Percentiles rank a stretch among this genome's conserved stretches.
phyloP scores from a whole-genome alignment of 2,329 filamentous ascomycete genomes.

The Alternaria metachromatica region DNA sequence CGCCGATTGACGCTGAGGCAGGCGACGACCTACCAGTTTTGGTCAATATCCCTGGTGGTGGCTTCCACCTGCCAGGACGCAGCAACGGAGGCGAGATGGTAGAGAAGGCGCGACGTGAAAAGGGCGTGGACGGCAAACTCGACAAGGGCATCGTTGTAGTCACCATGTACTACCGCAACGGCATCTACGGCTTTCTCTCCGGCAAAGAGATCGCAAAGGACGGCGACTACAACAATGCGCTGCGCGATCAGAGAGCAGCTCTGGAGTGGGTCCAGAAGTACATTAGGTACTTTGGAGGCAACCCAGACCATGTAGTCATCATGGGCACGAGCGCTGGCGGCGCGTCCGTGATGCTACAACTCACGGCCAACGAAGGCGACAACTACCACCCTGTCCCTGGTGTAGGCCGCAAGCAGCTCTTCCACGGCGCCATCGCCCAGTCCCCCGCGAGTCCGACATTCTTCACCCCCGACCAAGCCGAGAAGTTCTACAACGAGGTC shows the following conservation, averaged over 20 bases:
- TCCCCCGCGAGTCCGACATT: slow-evolving; percentile 43
- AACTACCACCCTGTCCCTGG: slow-evolving; percentile 35
- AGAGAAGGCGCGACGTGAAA: slow-evolving; percentile 37
- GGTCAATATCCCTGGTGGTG: slow-evolving; percentile 56
- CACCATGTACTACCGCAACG: slow-evolving; percentile 45
- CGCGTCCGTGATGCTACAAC: slow-evolving; percentile 38
- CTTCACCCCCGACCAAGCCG: slow-evolving; percentile 38
- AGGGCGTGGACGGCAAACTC: slow-evolving; percentile 31
- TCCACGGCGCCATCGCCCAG: slow-evolving; percentile 42
- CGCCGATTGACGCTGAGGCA: slow-evolving; percentile 39
- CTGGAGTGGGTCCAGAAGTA: slow-evolving; percentile 53
- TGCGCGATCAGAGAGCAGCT: slow-evolving; percentile 49
- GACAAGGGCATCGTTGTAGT: slow-evolving; percentile 44
- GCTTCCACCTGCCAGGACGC: slow-evolving; percentile 49
- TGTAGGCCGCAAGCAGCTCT: slow-evolving; percentile 35
- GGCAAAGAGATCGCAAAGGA: slow-evolving; percentile 49
- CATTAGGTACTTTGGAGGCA: slow-evolving; percentile 54
- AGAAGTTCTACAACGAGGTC: slow-evolving; percentile 42
- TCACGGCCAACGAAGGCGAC: slow-evolving; percentile 41
- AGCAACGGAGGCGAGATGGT: slow-evolving; percentile 42
- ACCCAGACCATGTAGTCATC: slow-evolving; percentile 55
- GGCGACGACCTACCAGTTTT: slow-evolving; percentile 47
- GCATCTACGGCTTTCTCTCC: slow-evolving; percentile 55
- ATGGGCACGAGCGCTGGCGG: slow-evolving; percentile 49
- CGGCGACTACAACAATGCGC: slow-evolving; percentile 45